Base-by-base conservation (phyloP, 2,329 filamentous ascomycete genomes). In the Proliferodiscus dingleyae region DNA sequence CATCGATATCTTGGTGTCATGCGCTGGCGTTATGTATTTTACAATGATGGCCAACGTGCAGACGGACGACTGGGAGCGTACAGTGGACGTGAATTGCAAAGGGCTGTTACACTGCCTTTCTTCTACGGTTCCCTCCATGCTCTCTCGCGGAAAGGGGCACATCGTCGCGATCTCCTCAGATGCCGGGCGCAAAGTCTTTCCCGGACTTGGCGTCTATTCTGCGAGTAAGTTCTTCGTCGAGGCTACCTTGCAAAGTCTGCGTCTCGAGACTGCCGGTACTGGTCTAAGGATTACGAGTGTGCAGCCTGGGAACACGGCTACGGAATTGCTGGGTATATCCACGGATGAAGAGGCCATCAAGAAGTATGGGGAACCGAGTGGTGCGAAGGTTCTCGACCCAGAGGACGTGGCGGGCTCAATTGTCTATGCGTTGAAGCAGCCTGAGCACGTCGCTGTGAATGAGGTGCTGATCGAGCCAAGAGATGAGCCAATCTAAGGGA, bases 181-280 rank as follows among this genome's bases (percentile, higher is more conserved):
- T 53, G 87, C 87, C 1, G 87, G 86, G 0, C 80, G 87, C 45
- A 89, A 89, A 64, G 84, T 89, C 6, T 90, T 90, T 69, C 85
- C 87, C 0, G 87, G 87, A 0, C 69, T 90, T 10, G 87, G 87
- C 42, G 86, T 91, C 28, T 91, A 91, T 72, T 88, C 84, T 0
- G 87, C 84, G 21, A 85, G 79, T 66, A 91, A 91, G 64, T 89
- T 90, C 74, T 91, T 91, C 61, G 85, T 91, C 44, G 87, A 91
- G 64, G 86, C 85, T 1, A 86, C 85, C 0, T 72, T 91, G n/a
- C 86, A 90, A 65, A 73, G 73, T 24, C 66, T 91, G 54, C 79
- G 87, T 7, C 67, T 90, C 6, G 87, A 91, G 71, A 90, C 85
- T 0, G 86, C 83, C 0, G 85, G 84, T 0, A 77, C 77, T 0